A percentile compares a stretch with the other conserved stretches of the same genome.
Evolutionary conservation across 306 rosid species (phyloP).

Genomic region (Acmispon strigosus): DNA sequence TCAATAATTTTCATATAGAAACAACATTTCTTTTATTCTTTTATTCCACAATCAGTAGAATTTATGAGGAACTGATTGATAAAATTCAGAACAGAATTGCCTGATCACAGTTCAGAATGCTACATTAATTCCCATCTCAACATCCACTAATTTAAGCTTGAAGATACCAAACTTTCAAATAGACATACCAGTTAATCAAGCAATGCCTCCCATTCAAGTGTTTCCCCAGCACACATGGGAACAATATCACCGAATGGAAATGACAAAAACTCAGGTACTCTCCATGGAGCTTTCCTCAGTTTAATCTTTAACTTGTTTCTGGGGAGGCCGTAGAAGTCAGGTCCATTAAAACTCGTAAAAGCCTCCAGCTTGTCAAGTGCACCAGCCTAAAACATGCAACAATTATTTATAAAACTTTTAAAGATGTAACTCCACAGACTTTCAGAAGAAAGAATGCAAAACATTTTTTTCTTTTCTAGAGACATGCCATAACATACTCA

Average conservation of each 20-base stretch:
- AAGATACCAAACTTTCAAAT: too few species aligned
- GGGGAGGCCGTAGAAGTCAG: slow-evolving; percentile 95
- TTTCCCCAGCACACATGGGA: too few species aligned
- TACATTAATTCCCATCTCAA: too few species aligned
- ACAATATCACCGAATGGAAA: too few species aligned
- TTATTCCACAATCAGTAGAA: too few species aligned
- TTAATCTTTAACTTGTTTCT: slow-evolving; percentile 61
- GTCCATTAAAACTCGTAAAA: slow-evolving; percentile 90
- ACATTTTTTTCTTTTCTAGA: neutral
- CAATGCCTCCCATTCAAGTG: slow-evolving; percentile 47
- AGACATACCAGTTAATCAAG: slow-evolving; percentile 16
- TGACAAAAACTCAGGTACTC: slow-evolving; percentile 23
- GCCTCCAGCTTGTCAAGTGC: slow-evolving; percentile 88
- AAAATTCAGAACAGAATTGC: too few species aligned
- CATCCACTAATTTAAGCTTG: too few species aligned
- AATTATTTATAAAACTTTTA: neutral
- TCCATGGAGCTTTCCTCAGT: slow-evolving; percentile 63
- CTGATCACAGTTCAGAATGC: too few species aligned
- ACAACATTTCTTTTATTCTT: too few species aligned
- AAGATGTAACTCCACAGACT: neutral
- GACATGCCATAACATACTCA: neutral
- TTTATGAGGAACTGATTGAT: too few species aligned
- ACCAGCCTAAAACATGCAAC: slow-evolving; percentile 57
- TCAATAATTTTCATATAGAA: too few species aligned
- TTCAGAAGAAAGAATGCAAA: neutral